Percentiles rank a stretch among this genome's conserved stretches.
Conservation (phyloP, 257 asterid species). For the Nicotiana attenuata region DNA sequence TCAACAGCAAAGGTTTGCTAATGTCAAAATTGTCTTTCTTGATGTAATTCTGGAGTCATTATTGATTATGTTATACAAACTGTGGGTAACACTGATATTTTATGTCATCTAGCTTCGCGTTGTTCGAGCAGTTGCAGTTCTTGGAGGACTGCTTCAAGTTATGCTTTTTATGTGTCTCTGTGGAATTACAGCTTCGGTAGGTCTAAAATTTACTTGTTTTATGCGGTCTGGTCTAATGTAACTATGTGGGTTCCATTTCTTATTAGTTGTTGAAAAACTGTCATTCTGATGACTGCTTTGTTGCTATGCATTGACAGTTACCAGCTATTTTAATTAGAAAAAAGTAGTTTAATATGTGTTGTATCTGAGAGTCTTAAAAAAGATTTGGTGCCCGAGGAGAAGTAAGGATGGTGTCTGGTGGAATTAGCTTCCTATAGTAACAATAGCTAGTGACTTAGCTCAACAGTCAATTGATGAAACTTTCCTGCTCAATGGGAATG, state of each 20-base stretch:
- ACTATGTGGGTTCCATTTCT: not conserved
- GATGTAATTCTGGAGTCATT: not conserved
- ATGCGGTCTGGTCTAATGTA: not conserved
- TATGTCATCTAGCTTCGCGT: constrained; percentile 64
- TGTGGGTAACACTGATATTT: not conserved
- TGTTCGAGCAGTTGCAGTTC: constrained; percentile 98
- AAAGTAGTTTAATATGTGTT: not conserved
- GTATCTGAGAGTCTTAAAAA: not conserved
- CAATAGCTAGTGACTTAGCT: not conserved
- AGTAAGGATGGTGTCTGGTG: not conserved
- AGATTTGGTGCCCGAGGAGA: not conserved
- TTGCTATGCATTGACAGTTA: not conserved
- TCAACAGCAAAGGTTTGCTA: constrained; percentile 76
- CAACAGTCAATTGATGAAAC: not conserved
- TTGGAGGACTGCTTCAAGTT: constrained; percentile 93
- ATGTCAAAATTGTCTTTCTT: not conserved
- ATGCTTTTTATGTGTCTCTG: constrained; percentile 91
- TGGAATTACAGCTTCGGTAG: constrained; percentile 85
- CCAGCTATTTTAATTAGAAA: not conserved
- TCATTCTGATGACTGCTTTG: not conserved
- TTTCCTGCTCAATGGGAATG: not conserved
- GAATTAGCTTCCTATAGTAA: not conserved
- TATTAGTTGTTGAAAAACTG: not conserved
- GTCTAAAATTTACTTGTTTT: constrained; percentile 18
- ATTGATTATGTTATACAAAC: not conserved